Conservation (phyloP, 2,329 filamentous ascomycete species). For the Aotearoamyces nothofagi region DNA sequence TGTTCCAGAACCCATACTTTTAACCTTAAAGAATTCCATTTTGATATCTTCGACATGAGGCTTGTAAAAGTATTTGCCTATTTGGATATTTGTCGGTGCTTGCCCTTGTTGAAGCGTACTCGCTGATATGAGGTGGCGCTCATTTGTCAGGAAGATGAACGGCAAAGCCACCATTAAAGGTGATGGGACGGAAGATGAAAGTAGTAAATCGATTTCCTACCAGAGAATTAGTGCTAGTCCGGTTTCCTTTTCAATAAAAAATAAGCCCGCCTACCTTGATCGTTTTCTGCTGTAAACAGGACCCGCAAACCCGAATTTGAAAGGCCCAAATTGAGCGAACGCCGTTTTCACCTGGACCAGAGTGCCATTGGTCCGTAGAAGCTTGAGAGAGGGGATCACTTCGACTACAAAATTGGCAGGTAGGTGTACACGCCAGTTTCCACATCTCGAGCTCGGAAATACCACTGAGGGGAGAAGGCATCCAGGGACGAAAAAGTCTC, state of each 20-base stretch:
- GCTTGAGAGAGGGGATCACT: slow-evolving; percentile 12
- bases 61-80: slow-evolving; percentile 53
- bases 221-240: slow-evolving; percentile 12
- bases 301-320: slow-evolving; percentile 46
- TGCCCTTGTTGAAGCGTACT: slow-evolving; percentile 35
- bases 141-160: slow-evolving; percentile 47
- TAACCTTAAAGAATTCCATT: slow-evolving; percentile 45
- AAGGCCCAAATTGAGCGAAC: slow-evolving; percentile 60
- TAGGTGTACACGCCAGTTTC: slow-evolving; percentile 44
- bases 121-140: slow-evolving; percentile 43
- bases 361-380: slow-evolving; percentile 32
- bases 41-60: slow-evolving; percentile 47
- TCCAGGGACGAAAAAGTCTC: slow-evolving; percentile 45
- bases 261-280: slow-evolving; percentile 45
- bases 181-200: slow-evolving; percentile 44
- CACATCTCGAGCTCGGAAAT: slow-evolving; percentile 65
- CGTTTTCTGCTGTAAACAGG: slow-evolving; percentile 44
- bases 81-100: slow-evolving; percentile 29
- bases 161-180: slow-evolving; percentile 53
- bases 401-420: slow-evolving; percentile 55
- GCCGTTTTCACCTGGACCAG: slow-evolving; percentile 44
- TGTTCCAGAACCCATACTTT: slow-evolving; percentile 49
- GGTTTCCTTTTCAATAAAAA: too few relatives aligned
- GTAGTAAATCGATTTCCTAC: slow-evolving; percentile 55
- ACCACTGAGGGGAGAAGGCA: slow-evolving; percentile 52